Evolutionary conservation across 1,284 basidiomycete genomes (phyloP).

Genomic region (Pterulicium gracile): DNA sequence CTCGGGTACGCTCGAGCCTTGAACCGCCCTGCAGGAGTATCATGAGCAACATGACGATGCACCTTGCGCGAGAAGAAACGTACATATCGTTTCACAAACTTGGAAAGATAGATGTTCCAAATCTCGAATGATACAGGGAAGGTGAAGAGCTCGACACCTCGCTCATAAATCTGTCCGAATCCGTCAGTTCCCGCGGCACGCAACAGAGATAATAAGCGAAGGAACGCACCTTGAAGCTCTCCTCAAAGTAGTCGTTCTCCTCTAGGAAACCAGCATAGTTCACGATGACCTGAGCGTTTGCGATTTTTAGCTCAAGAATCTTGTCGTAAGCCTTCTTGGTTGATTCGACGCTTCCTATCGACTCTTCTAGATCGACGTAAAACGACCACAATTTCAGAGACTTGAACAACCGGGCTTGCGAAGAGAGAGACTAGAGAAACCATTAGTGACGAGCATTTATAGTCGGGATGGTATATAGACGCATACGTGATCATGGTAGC

Average conservation of each 20-base stretch:
- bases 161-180: slow-evolving; percentile 87
- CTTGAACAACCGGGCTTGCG: slow-evolving; percentile 91
- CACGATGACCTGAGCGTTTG: slow-evolving; percentile 96
- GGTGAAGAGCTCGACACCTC: slow-evolving; percentile 95
- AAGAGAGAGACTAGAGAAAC: slow-evolving; percentile 54
- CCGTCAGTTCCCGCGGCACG: slow-evolving; percentile 7
- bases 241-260: slow-evolving; percentile 97
- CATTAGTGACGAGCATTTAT: slow-evolving; percentile 10
- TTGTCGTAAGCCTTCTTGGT: slow-evolving; percentile 94
- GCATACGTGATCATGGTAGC: slow-evolving; percentile 90
- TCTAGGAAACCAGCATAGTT: slow-evolving; percentile 97
- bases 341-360: slow-evolving; percentile 87
- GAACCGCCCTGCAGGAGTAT: slow-evolving; percentile 68
- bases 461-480: slow-evolving; percentile 1
- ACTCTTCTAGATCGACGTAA: slow-evolving; percentile 96
- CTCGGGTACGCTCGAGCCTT: slow-evolving; percentile 91
- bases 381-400: slow-evolving; percentile 98
- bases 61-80: slow-evolving; percentile 19
- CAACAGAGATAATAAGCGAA: not conserved
- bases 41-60: slow-evolving; percentile 5
- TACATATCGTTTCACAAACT: slow-evolving; percentile 95
- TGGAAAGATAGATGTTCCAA: slow-evolving; percentile 98
- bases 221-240: slow-evolving; percentile 80
- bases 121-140: slow-evolving; percentile 98
- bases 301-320: slow-evolving; percentile 94